These are phyloP conservation scores for Aspergillus hancockii DNA, from an alignment of 495 filamentous ascomycete species.

Conservation along the genomic window DNA sequence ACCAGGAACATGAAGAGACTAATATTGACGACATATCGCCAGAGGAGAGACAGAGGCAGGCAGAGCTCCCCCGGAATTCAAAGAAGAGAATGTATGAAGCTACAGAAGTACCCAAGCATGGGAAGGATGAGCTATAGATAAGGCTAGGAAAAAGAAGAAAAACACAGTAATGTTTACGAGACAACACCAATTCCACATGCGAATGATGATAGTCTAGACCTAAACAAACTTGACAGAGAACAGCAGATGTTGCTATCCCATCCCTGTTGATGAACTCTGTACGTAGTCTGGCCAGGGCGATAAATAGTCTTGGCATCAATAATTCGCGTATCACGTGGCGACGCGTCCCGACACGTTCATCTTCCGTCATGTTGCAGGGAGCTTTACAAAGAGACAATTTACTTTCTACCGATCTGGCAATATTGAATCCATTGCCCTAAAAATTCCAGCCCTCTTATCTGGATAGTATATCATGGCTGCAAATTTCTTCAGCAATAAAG, in stretches of 20 bases:
- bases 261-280: neutral
- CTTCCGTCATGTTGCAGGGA: conserved; percentile 19
- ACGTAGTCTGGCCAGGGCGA: neutral
- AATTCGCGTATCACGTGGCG: conserved; percentile 41
- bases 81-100: conserved; percentile 88
- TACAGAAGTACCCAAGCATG: conserved; percentile 35
- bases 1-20: conserved; percentile 13
- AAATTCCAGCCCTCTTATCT: conserved; percentile 1
- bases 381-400: neutral
- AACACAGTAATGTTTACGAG: neutral
- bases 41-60: conserved; percentile 46
- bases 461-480: conserved; percentile 43
- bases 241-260: neutral
- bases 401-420: neutral
- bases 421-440: neutral
- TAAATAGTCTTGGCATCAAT: conserved; percentile 19
- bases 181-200: neutral
- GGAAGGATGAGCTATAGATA: conserved; percentile 58
- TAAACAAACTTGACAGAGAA: neutral
- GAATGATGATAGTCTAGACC: neutral
- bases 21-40: conserved; percentile 34
- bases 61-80: conserved; percentile 60
- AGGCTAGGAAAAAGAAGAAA: neutral
- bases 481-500: conserved; percentile 94
- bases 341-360: conserved; percentile 37